phyloP scores from a whole-genome alignment of 1,139 yeast species.

The Magnusiomyces ingens region DNA sequence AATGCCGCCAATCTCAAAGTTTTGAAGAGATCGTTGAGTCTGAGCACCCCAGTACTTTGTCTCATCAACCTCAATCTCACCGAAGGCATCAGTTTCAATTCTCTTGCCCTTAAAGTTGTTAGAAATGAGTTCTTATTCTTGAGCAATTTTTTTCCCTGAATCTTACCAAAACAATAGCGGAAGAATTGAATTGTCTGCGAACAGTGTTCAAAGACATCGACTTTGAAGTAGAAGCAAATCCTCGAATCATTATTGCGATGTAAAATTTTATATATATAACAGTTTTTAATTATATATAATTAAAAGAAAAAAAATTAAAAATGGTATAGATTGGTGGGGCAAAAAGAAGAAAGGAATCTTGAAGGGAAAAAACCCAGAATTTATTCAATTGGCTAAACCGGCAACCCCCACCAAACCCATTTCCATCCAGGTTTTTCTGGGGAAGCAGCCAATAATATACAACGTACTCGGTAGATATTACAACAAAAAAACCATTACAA shows the following conservation, averaged over 20 bases:
- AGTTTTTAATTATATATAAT: neutral
- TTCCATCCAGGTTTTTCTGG: too few relatives aligned
- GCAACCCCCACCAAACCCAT: too few relatives aligned
- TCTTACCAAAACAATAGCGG: constrained; percentile 1
- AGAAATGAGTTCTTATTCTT: too few relatives aligned
- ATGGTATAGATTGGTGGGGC: neutral
- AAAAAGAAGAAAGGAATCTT: neutral
- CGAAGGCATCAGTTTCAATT: constrained; percentile 92
- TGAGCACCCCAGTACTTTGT: constrained; percentile 96
- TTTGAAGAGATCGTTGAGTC: constrained; percentile 80
- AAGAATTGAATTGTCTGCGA: neutral
- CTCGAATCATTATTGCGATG: neutral
- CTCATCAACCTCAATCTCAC: constrained; percentile 84
- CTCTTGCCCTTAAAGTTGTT: constrained; percentile 36
- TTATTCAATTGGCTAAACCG: too few relatives aligned
- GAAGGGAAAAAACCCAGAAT: too few relatives aligned
- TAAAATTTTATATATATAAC: neutral
- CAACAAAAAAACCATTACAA: too few relatives aligned
- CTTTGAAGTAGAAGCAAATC: neutral
- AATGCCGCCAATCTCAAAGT: constrained; percentile 91
- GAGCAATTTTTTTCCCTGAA: neutral
- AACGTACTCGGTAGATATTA: too few relatives aligned
- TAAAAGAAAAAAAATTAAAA: neutral
- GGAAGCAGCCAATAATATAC: too few relatives aligned
- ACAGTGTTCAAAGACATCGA: neutral